A percentile compares a stretch with the other conserved stretches of the same genome.
Conservation (phyloP, 2,329 filamentous ascomycete species). For the Amauroascus verrucosus region DNA sequence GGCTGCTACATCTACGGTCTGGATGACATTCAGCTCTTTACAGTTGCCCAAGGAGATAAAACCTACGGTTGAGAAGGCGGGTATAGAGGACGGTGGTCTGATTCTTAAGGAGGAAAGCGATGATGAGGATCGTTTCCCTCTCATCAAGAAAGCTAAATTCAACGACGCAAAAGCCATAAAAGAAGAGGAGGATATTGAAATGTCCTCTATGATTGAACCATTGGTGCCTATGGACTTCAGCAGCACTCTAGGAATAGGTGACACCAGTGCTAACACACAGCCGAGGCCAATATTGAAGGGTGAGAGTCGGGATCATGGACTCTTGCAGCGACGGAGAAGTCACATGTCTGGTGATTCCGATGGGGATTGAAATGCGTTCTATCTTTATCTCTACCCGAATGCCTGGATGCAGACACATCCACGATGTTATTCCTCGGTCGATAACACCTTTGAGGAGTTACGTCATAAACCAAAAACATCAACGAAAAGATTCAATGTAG, state of each 20-base stretch:
- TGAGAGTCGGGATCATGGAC: not conserved
- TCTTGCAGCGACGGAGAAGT: not conserved
- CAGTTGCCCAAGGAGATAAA: conserved; percentile 22
- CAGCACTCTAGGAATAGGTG: not conserved
- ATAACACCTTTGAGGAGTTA: no score
- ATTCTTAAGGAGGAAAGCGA: conserved; percentile 13
- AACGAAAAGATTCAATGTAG: not conserved
- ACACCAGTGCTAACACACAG: conserved; percentile 5
- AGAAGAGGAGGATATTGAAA: conserved; percentile 25
- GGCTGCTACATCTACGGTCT: conserved; percentile 54
- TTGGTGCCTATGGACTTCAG: conserved; percentile 7
- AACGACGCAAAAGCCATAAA: conserved; percentile 23
- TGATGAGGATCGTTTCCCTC: conserved; percentile 19
- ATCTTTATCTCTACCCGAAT: not conserved
- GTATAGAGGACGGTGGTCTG: conserved; percentile 5
- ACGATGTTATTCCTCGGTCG: no score
- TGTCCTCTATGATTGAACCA: conserved; percentile 18
- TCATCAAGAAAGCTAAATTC: conserved; percentile 10
- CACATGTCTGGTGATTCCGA: not conserved
- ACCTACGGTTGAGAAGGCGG: conserved; percentile 15
- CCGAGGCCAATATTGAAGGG: not conserved
- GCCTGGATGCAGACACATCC: no score
- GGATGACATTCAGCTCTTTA: conserved; percentile 46
- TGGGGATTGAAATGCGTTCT: not conserved
- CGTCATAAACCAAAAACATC: not conserved